These are phyloP conservation scores for Aegilops longissima DNA, from an alignment of 176 grass and related monocot genomes.

Conservation along the genomic window DNA sequence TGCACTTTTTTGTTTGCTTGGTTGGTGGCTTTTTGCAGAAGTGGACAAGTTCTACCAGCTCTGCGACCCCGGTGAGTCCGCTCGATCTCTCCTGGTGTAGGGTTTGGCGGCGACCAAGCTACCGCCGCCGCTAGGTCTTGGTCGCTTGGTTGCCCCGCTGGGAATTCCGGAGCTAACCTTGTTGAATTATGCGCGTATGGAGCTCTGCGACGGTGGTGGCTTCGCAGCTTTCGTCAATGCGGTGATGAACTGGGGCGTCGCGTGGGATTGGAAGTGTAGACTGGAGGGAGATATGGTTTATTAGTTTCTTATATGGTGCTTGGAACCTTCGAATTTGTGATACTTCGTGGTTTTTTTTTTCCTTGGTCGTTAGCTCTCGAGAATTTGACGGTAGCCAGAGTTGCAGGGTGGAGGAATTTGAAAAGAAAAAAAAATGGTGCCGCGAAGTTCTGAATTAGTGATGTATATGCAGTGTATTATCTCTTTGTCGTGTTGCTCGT, in stretches of 20 bases:
- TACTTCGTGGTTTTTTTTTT: neutral
- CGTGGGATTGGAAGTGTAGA: conserved; percentile 14
- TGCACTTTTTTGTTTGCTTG: neutral
- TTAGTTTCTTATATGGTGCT: neutral
- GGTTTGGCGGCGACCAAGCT: conserved; percentile 24
- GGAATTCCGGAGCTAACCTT: conserved; percentile 25
- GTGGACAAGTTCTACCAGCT: conserved; percentile 92
- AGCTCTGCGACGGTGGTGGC: neutral
- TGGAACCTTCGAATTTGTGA: conserved; percentile 3
- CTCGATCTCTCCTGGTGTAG: conserved; percentile 39
- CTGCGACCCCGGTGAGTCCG: conserved; percentile 87
- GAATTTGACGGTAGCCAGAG: neutral
- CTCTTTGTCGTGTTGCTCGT: neutral
- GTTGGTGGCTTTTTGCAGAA: conserved; percentile 51
- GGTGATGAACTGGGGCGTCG: neutral
- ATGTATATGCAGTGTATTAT: neutral
- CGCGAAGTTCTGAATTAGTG: neutral
- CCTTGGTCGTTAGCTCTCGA: conserved; percentile 2
- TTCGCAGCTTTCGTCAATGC: conserved; percentile 20
- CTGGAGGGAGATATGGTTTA: neutral
- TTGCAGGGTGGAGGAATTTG: conserved; percentile 2
- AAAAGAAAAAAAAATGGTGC: neutral
- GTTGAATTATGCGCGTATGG: neutral
- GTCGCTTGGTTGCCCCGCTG: neutral
- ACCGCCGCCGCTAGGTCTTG: conserved; percentile 9